Evolutionary conservation across 2,329 filamentous ascomycete genomes (phyloP).

Genomic region (Fusarium concolor): DNA sequence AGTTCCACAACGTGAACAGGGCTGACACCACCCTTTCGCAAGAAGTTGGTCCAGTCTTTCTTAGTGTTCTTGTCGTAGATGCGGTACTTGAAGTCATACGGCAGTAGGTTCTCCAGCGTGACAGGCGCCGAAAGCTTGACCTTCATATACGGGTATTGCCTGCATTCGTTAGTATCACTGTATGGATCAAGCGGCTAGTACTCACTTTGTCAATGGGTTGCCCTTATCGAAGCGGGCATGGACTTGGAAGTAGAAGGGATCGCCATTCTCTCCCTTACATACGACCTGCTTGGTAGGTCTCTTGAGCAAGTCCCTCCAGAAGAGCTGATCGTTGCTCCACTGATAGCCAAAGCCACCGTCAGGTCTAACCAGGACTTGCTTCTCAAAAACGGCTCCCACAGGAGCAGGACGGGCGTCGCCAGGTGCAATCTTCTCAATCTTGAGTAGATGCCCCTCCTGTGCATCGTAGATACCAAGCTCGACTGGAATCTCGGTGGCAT

Average conservation of each 20-base stretch:
- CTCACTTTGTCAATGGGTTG: slow-evolving; percentile 81
- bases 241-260: slow-evolving; percentile 97
- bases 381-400: slow-evolving; percentile 90
- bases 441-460: slow-evolving; percentile 87
- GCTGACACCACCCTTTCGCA: slow-evolving; percentile 95
- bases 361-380: slow-evolving; percentile 87
- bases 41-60: slow-evolving; percentile 98
- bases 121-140: slow-evolving; percentile 92
- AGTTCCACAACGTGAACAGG: slow-evolving; percentile 97
- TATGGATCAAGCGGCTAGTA: not conserved
- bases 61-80: slow-evolving; percentile 99
- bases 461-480: slow-evolving; percentile 92
- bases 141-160: slow-evolving; percentile 93
- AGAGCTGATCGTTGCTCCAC: slow-evolving; percentile 90
- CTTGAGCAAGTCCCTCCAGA: slow-evolving; percentile 92
- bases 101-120: slow-evolving; percentile 92
- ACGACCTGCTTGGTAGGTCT: slow-evolving; percentile 87
- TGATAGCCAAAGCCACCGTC: slow-evolving; percentile 97
- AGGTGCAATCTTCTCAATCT: slow-evolving; percentile 97
- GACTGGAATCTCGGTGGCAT: slow-evolving; percentile 95
- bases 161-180: slow-evolving; percentile 49
- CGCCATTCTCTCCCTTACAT: slow-evolving; percentile 86
- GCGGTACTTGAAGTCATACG: slow-evolving; percentile 98
- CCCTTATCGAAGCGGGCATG: slow-evolving; percentile 86
- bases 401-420: slow-evolving; percentile 91